phyloP scores from a whole-genome alignment of 768 basidiomycete species.

The Macrolepiota dolichaula region DNA sequence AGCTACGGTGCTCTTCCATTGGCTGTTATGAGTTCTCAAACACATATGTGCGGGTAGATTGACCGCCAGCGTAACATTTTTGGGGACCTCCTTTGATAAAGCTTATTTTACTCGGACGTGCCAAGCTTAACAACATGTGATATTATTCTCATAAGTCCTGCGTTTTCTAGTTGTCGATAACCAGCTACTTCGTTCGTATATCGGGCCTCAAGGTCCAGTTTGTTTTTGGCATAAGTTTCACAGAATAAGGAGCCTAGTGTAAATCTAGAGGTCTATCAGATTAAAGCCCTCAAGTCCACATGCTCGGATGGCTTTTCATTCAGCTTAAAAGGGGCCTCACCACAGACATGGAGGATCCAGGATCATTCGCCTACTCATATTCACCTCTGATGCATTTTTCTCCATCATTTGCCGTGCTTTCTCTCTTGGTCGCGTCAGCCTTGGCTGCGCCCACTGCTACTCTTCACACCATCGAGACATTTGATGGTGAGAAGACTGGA shows the following conservation, averaged over 20 bases:
- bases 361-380: neutral
- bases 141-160: neutral
- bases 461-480: constrained; percentile 21
- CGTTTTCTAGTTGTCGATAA: neutral
- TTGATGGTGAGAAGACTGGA: constrained; percentile 22
- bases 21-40: neutral
- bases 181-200: neutral
- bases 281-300: neutral
- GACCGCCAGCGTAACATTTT: no score
- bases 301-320: neutral
- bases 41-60: no score
- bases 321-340: constrained; percentile 2
- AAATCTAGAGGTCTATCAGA: neutral
- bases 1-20: neutral
- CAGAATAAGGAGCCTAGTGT: constrained; percentile 1
- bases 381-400: neutral
- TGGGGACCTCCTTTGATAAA: neutral
- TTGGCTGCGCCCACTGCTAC: constrained; percentile 17
- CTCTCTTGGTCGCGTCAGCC: constrained; percentile 13
- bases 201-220: neutral
- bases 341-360: neutral
- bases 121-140: neutral
- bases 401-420: neutral
- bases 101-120: neutral
- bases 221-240: constrained; percentile 7